phyloP scores from a whole-genome alignment of 768 basidiomycete species.

The Piloderma croceum region DNA sequence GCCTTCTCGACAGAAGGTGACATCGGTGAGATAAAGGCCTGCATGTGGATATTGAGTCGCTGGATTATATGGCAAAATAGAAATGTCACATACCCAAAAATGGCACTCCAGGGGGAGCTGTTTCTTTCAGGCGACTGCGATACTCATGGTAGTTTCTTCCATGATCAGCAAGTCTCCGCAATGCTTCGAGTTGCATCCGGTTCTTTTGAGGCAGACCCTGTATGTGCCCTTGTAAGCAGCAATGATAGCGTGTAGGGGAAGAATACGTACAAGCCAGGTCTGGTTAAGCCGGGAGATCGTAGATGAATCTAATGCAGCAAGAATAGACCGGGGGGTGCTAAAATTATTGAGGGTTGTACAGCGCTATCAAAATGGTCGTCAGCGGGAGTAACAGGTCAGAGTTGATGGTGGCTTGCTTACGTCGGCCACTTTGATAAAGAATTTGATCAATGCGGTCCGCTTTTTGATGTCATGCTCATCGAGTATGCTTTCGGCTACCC shows the following conservation, averaged over 20 bases:
- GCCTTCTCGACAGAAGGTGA: slow-evolving; percentile 94
- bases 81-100: slow-evolving; percentile 67
- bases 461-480: slow-evolving; percentile 87
- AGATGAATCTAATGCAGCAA: slow-evolving; percentile 93
- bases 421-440: slow-evolving; percentile 90
- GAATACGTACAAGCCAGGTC: slow-evolving; percentile 81
- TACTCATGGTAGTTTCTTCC: slow-evolving; percentile 89
- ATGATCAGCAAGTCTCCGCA: slow-evolving; percentile 88
- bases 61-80: slow-evolving; percentile 1
- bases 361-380: slow-evolving; percentile 53
- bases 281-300: slow-evolving; percentile 88
- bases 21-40: slow-evolving; percentile 86
- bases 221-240: slow-evolving; percentile 1
- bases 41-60: slow-evolving; percentile 12
- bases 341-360: slow-evolving; percentile 82
- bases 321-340: slow-evolving; percentile 86
- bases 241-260: background rate
- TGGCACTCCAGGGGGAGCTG: slow-evolving; percentile 88
- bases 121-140: slow-evolving; percentile 78
- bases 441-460: slow-evolving; percentile 73
- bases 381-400: too few relatives aligned
- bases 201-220: slow-evolving; percentile 86
- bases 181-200: slow-evolving; percentile 65
- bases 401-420: slow-evolving; percentile 40
- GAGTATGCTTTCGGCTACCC: slow-evolving; percentile 92